phyloP scores from a whole-genome alignment of 1,139 yeast genomes.

The Trichomonascaceae sp. region DNA sequence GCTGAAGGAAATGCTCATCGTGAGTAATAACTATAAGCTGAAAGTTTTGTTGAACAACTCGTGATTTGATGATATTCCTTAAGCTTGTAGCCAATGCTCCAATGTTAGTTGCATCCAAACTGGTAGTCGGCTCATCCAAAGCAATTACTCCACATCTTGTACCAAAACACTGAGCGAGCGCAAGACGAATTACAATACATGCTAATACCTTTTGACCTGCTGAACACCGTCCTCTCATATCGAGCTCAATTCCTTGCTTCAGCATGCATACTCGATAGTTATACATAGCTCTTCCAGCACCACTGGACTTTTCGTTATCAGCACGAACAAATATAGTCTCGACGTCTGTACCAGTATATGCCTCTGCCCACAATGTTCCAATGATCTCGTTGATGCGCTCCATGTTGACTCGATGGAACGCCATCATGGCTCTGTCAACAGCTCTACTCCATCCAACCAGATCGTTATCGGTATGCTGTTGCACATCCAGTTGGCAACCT shows the following conservation, averaged over 20 bases:
- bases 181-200: constrained; percentile 82
- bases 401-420: constrained; percentile 87
- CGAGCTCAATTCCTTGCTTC: constrained; percentile 84
- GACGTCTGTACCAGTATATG: constrained; percentile 93
- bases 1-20: constrained; percentile 82
- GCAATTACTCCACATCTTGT: constrained; percentile 93
- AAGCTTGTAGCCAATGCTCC: constrained; percentile 82
- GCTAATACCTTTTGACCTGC: constrained; percentile 98
- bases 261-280: constrained; percentile 95
- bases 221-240: constrained; percentile 97
- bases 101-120: constrained; percentile 82
- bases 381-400: constrained; percentile 81
- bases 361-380: constrained; percentile 87
- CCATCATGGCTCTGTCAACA: constrained; percentile 89
- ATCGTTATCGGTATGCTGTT: constrained; percentile 76
- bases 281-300: constrained; percentile 58
- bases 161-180: constrained; percentile 95
- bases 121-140: constrained; percentile 96
- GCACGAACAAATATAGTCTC: constrained; percentile 84
- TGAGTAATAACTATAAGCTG: constrained; percentile 94
- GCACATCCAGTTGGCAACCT: constrained; percentile 72
- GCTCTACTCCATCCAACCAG: constrained; percentile 77
- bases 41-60: constrained; percentile 78
- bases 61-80: constrained; percentile 63
- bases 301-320: constrained; percentile 55